These are phyloP conservation scores for Aspergillus ochraceus DNA, from an alignment of 2,329 filamentous ascomycete genomes.

Conservation along the genomic window DNA sequence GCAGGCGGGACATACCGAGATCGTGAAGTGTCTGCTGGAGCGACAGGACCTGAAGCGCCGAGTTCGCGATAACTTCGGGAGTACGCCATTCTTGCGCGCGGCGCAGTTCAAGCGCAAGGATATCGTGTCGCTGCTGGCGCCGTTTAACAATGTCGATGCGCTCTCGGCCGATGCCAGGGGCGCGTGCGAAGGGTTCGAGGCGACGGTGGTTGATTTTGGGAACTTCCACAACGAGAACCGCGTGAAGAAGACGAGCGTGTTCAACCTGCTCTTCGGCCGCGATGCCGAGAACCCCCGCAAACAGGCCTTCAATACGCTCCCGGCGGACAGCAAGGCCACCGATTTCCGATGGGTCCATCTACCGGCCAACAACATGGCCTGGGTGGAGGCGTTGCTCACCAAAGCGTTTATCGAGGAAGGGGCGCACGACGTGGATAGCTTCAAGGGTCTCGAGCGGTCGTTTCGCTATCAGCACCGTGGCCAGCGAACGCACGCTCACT, in stretches of 20 bases:
- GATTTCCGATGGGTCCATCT: constrained; percentile 57
- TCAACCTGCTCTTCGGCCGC: constrained; percentile 54
- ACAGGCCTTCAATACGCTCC: constrained; percentile 49
- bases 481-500: constrained; percentile 58
- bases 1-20: constrained; percentile 38
- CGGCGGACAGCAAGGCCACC: constrained; percentile 48
- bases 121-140: constrained; percentile 36
- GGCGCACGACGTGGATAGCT: constrained; percentile 61
- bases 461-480: constrained; percentile 64
- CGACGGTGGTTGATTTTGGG: constrained; percentile 56
- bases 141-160: constrained; percentile 38
- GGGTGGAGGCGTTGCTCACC: constrained; percentile 64
- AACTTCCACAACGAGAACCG: constrained; percentile 45
- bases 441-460: constrained; percentile 62
- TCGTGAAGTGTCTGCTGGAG: constrained; percentile 38
- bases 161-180: constrained; percentile 41
- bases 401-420: constrained; percentile 66
- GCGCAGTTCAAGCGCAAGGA: constrained; percentile 41
- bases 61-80: constrained; percentile 40
- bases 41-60: constrained; percentile 31
- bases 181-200: constrained; percentile 52
- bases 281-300: constrained; percentile 47
- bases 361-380: constrained; percentile 56
- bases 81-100: constrained; percentile 42
- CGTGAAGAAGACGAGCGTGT: constrained; percentile 51